Evolutionary conservation across 2,329 filamentous ascomycete genomes (phyloP).

Genomic region (Alternaria metachromatica): DNA sequence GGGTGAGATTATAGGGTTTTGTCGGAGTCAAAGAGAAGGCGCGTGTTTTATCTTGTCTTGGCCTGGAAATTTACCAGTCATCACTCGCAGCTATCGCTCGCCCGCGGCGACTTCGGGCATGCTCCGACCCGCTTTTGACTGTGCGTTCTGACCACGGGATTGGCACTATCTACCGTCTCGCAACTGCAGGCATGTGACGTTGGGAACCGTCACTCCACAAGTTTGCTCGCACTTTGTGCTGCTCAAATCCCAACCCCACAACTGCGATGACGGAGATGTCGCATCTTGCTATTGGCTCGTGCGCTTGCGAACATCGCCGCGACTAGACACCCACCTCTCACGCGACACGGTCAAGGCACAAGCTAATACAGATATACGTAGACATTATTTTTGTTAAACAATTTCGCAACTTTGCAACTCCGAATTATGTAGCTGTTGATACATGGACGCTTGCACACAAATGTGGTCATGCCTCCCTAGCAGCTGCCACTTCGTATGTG

Average conservation of each 20-base stretch:
- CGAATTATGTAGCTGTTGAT: constrained; percentile 39
- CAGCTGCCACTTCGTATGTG: constrained; percentile 25
- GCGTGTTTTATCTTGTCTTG: constrained; percentile 3
- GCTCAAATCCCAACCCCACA: constrained; percentile 12
- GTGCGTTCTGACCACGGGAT: not conserved
- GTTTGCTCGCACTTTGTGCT: not conserved
- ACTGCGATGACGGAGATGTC: not conserved
- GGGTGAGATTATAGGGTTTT: not conserved
- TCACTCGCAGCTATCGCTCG: constrained; percentile 24
- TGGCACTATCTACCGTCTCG: constrained; percentile 6
- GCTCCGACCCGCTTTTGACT: not conserved
- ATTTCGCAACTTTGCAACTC: constrained; percentile 22
- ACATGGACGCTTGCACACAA: constrained; percentile 30
- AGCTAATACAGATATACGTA: not conserved
- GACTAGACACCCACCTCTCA: not conserved
- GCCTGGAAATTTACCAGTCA: constrained; percentile 25
- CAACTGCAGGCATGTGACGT: constrained; percentile 5
- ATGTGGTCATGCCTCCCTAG: constrained; percentile 18
- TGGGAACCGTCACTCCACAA: not conserved
- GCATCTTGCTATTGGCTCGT: constrained; percentile 20
- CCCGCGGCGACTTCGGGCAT: constrained; percentile 22
- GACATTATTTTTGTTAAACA: constrained; percentile 6
- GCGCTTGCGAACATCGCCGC: constrained; percentile 20
- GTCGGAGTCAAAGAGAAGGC: constrained; percentile 5
- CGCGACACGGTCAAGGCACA: not conserved